These are phyloP conservation scores for Wickerhamomyces chambardii DNA, from an alignment of 805 yeast species.

Conservation along the genomic window DNA sequence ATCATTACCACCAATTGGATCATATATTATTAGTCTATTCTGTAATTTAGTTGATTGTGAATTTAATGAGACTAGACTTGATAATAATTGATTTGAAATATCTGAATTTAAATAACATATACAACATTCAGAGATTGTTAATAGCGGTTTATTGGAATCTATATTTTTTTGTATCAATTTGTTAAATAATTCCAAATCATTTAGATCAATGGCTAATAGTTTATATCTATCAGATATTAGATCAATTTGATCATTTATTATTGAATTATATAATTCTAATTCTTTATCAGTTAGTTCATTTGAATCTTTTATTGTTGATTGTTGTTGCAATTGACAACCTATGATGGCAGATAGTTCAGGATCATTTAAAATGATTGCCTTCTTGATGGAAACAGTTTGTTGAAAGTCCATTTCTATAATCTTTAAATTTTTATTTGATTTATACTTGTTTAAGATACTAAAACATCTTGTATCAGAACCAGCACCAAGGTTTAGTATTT, in stretches of 20 bases:
- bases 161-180: constrained; percentile 12
- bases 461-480: constrained; percentile 55
- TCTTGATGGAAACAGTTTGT: constrained; percentile 36
- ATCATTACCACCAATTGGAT: constrained; percentile 48
- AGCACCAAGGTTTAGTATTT: constrained; percentile 59
- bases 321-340: constrained; percentile 2
- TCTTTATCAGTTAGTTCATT: constrained; percentile 3
- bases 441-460: constrained; percentile 23
- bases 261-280: constrained; percentile 18
- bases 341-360: constrained; percentile 3
- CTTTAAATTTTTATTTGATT: constrained; percentile 16
- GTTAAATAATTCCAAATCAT: constrained; percentile 18
- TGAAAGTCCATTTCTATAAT: constrained; percentile 45
- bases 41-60: not conserved
- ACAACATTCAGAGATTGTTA: constrained; percentile 50
- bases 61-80: constrained; percentile 13
- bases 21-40: constrained; percentile 34
- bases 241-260: not conserved
- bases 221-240: constrained; percentile 13
- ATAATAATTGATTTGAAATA: constrained; percentile 29
- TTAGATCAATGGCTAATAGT: constrained; percentile 24
- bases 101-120: constrained; percentile 40
- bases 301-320: not conserved
- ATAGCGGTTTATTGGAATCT: constrained; percentile 28
- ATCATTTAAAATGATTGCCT: constrained; percentile 10